phyloP scores from a whole-genome alignment of 768 basidiomycete species.

The Mycena sanguinolenta region DNA sequence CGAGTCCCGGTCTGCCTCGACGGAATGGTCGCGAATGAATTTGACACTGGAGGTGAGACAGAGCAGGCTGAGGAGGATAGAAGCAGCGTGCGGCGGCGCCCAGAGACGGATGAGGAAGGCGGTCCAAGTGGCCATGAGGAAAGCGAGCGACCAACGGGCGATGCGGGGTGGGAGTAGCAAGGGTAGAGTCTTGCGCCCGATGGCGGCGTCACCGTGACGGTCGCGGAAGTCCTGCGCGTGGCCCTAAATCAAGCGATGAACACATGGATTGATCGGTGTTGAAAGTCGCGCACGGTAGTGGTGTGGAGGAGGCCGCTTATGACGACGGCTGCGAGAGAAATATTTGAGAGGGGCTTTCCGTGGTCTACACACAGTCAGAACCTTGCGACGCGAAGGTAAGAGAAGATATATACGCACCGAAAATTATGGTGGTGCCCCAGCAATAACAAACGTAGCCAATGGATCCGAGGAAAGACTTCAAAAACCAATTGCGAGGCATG shows the following conservation, averaged over 20 bases:
- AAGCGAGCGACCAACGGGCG: constrained; percentile 40
- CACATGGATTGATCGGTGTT: neutral
- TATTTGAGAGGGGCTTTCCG: constrained; percentile 30
- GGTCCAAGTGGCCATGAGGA: constrained; percentile 33
- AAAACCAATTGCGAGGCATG: constrained; percentile 31
- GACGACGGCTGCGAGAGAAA: constrained; percentile 41
- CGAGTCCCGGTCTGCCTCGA: constrained; percentile 35
- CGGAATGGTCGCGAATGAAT: constrained; percentile 35
- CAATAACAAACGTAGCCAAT: constrained; percentile 41
- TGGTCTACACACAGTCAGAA: constrained; percentile 29
- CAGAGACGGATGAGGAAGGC: constrained; percentile 33
- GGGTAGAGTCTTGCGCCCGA: constrained; percentile 40
- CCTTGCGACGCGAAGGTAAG: neutral
- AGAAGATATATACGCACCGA: constrained; percentile 28
- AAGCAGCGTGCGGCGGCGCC: constrained; percentile 30
- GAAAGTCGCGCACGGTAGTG: constrained; percentile 47
- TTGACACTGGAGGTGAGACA: constrained; percentile 21
- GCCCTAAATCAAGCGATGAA: constrained; percentile 18
- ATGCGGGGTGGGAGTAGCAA: constrained; percentile 37
- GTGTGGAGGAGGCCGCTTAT: constrained; percentile 50
- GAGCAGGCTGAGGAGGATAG: constrained; percentile 20
- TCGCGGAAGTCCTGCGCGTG: constrained; percentile 43
- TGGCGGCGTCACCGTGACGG: constrained; percentile 38
- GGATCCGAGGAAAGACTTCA: constrained; percentile 38
- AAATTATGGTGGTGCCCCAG: constrained; percentile 40